Base-by-base conservation (phyloP, 2,329 filamentous ascomycete species). In the Fusarium cyanostomum region DNA sequence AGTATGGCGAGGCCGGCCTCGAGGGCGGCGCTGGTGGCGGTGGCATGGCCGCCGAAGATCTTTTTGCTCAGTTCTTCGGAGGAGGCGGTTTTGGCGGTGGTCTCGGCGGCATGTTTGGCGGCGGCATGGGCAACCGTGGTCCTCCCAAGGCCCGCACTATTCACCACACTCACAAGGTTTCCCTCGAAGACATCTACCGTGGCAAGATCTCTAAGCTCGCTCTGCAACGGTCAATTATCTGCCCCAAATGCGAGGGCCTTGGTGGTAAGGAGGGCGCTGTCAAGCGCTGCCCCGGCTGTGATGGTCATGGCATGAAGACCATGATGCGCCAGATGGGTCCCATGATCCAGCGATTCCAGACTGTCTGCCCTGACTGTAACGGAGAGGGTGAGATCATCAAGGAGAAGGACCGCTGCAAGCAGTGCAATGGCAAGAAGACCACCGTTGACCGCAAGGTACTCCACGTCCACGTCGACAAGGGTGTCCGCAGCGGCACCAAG, bases 291-390 rank as follows among this genome's bases (percentile, higher is more conserved):
- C 75, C 87, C 35, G 91, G 92, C 74, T 99, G 95, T 78, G 92
- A 96, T 73, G 95, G 95, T 68, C 88, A 91, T 66, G 95, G 95
- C 79, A 97, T 97, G 92, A 98, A 98, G 90, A 97, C 92, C 35
- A 98, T 99, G 94, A 97, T 99, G 95, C 91, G 96, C 76, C 95
- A 99, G 81, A 98, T 99, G 94, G 95, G 95, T 48, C 95, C 95
- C 59, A 99, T 99, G 95, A 98, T 99, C 71, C 96, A 99, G 82
- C 92, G 95, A 56, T 99, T 99, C 88, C 95, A 99, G 85, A 98
- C 94, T 27, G 94, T 97, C 72, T 99, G 95, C 86, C 92, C 94
- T 26, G 96, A 99, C 81, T 99, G 95, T 78, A 94, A 95, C 71
- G 96, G 96, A 64, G 95, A 99, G 79, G 94, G 95, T 60, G 95